Evolutionary conservation across 495 filamentous ascomycete species (phyloP), one percentile per base, ranked within the genome.

Genomic region (Aspergillus avenaceus): DNA sequence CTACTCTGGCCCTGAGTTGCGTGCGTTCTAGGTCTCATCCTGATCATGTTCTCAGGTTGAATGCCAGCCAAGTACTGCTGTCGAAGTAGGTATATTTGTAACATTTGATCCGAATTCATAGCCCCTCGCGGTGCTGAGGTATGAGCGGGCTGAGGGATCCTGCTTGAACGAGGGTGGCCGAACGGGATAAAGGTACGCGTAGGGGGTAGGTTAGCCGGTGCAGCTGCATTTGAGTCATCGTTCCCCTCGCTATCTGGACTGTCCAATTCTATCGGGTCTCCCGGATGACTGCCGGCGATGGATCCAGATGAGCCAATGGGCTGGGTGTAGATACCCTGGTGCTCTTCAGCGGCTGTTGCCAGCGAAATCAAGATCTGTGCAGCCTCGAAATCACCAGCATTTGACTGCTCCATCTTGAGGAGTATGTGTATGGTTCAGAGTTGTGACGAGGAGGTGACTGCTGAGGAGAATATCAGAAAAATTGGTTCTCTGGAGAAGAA

Each of bases 61-160:
- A 72, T 62, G 12, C 69, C 69, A 3, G 55, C 67, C 3, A 66
- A 4, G 1, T 58, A 36, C 43, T 72, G 69, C 47, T 65, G 58
- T 7, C 58, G 59, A 21, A 71, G 46, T n/a, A 72, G 56, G 31
- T 60, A 66, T 8, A 44, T 52, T 37, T 69, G 64, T 8, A 70
- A 47, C 5, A 34, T 37, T n/a, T 55, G 19, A 1, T 28, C 43
- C 13, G 45, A 12, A 8, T 2, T 23, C 46, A 47, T 38, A n/a
- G 34, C 4, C 16, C 1, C 21, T 16, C 3, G 5, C 16, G 7
- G 8, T 8, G 16, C 11, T 3, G 34, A 16, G 4, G 16, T 38
- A 14, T 38, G 34, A 6, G 34, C 34, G 18, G 34, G 6, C 16
- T n/a, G 16, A 8, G n/a, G 16, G 11, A 8, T 21, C 6, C 8